Evolutionary conservation across 192 early-diverging fungal genomes (phyloP).

Genomic region (Backusella macrospora): DNA sequence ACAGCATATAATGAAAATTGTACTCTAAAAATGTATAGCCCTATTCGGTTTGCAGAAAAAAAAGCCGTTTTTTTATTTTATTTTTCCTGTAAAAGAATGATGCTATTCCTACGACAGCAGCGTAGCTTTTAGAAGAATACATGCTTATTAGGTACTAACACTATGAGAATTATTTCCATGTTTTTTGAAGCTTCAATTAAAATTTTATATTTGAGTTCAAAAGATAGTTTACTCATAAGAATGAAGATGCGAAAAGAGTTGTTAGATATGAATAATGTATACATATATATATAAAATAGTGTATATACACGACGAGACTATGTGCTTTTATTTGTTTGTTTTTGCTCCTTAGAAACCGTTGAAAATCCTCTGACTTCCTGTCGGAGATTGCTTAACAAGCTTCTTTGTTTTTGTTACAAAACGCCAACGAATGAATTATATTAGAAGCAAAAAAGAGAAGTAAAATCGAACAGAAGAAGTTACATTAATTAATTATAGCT

Average conservation of each 20-base stretch:
- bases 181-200: not conserved
- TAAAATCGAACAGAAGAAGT: not conserved
- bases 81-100: not conserved
- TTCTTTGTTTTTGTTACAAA: not conserved
- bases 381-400: not conserved
- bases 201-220: too few species aligned
- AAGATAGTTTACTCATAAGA: too few species aligned
- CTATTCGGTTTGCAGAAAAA: too few species aligned
- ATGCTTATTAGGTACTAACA: not conserved
- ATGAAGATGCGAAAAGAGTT: too few species aligned
- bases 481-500: not conserved
- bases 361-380: not conserved
- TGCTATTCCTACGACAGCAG: not conserved
- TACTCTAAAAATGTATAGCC: too few species aligned
- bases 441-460: not conserved
- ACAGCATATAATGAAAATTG: too few species aligned
- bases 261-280: not conserved
- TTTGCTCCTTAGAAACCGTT: not conserved
- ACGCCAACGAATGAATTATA: not conserved
- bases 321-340: constrained; percentile 1
- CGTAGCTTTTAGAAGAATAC: not conserved
- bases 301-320: not conserved
- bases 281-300: too few species aligned
- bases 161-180: not conserved
- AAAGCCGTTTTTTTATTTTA: too few species aligned